A percentile compares a stretch with the other conserved stretches of the same genome.
Conservation (phyloP, 2,329 filamentous ascomycete species). For the Endoconidiophora laricicola region DNA sequence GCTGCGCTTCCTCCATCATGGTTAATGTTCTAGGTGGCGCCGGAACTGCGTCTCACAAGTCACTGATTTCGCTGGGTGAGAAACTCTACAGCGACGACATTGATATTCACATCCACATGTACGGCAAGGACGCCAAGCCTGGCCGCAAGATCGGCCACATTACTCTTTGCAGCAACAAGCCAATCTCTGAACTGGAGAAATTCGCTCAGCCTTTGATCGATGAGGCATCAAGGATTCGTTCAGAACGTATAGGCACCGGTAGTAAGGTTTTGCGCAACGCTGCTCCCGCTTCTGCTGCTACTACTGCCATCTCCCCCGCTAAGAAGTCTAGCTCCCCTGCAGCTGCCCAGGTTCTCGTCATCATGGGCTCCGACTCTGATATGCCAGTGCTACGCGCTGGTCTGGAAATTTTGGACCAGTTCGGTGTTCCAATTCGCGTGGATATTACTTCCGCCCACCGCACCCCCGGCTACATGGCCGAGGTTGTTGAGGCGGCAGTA, state of each 20-base stretch:
- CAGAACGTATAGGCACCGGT: constrained; percentile 32
- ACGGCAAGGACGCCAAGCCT: constrained; percentile 77
- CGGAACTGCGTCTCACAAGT: constrained; percentile 43
- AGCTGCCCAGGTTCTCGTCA: constrained; percentile 45
- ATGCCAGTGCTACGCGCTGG: constrained; percentile 49
- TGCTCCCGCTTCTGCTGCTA: constrained; percentile 10
- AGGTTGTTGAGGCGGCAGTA: constrained; percentile 46
- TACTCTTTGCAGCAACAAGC: constrained; percentile 55
- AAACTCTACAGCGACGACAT: constrained; percentile 27
- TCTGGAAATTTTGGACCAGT: constrained; percentile 49
- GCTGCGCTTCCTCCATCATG: constrained; percentile 53
- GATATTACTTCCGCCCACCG: constrained; percentile 69
- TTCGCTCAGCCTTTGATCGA: constrained; percentile 53
- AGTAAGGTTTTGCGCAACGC: constrained; percentile 22
- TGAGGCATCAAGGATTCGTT: constrained; percentile 40
- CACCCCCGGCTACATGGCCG: constrained; percentile 53
- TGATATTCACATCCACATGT: constrained; percentile 58
- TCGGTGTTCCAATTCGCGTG: constrained; percentile 54
- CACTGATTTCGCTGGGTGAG: constrained; percentile 30
- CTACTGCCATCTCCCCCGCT: constrained; percentile 8
- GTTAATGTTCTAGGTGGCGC: constrained; percentile 63
- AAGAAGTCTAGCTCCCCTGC: constrained; percentile 3
- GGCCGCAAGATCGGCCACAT: constrained; percentile 93
- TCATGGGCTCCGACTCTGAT: constrained; percentile 74
- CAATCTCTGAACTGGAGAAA: constrained; percentile 43